These are phyloP conservation scores for Kurtzmaniella cleridarum DNA, from an alignment of 805 yeast species.

Conservation along the genomic window DNA sequence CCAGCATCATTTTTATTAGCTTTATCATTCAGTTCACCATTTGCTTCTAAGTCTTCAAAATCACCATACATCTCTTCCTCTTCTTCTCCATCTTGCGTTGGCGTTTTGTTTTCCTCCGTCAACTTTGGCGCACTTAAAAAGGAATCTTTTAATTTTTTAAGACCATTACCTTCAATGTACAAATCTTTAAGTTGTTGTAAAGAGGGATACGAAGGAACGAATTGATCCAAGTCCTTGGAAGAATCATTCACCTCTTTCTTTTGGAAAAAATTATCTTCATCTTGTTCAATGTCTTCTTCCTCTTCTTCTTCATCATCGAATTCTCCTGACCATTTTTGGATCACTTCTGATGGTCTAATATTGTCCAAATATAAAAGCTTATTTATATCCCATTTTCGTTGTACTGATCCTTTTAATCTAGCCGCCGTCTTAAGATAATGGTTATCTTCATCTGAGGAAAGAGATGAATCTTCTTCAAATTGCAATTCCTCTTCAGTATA, in stretches of 20 bases:
- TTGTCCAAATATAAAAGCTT: constrained; percentile 77
- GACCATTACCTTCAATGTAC: constrained; percentile 41
- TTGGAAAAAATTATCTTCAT: constrained; percentile 48
- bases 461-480: constrained; percentile 43
- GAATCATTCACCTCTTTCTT: constrained; percentile 33
- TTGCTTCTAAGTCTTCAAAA: constrained; percentile 48
- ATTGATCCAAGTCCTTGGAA: constrained; percentile 32
- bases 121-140: constrained; percentile 51
- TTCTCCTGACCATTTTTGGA: constrained; percentile 64
- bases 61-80: constrained; percentile 52
- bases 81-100: constrained; percentile 32
- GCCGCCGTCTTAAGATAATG: constrained; percentile 51
- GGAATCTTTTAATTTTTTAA: constrained; percentile 38
- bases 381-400: constrained; percentile 71
- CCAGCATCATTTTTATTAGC: constrained; percentile 29
- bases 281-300: constrained; percentile 37
- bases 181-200: constrained; percentile 41
- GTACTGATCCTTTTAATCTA: constrained; percentile 48
- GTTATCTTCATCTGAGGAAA: constrained; percentile 36
- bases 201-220: constrained; percentile 30
- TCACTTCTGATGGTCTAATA: constrained; percentile 66
- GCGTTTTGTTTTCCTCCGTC: constrained; percentile 23
- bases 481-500: constrained; percentile 34
- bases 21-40: constrained; percentile 17
- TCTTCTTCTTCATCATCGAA: constrained; percentile 38